Percentiles rank a stretch among this genome's conserved stretches.
phyloP scores from a whole-genome alignment of 768 basidiomycete species.

The Termitomyces bulborhizus region DNA sequence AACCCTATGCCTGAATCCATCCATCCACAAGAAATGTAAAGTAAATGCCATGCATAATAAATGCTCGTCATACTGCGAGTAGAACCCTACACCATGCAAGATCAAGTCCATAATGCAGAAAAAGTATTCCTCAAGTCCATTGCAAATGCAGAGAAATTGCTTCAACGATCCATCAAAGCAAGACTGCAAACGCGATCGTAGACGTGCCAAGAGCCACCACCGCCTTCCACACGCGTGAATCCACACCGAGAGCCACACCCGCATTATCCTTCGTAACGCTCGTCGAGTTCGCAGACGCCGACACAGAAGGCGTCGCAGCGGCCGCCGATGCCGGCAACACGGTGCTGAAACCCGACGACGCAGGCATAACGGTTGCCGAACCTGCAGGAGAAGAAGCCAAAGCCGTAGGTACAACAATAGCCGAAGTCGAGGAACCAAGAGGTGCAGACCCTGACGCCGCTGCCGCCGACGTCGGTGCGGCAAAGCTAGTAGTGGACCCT shows the following conservation, averaged over 20 bases:
- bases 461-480: conserved; percentile 3
- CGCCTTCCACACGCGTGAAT: conserved; percentile 16
- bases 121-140: not conserved
- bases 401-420: not conserved
- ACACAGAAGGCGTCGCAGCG: not conserved
- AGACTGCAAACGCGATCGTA: conserved; percentile 9
- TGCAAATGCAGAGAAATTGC: not conserved
- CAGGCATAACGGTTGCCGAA: not conserved
- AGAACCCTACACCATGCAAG: not conserved
- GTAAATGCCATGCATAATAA: not conserved
- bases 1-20: not conserved
- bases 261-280: conserved; percentile 13
- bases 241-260: conserved; percentile 8
- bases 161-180: conserved; percentile 6
- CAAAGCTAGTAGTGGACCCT: no score
- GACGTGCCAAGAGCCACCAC: conserved; percentile 13
- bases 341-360: not conserved
- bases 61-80: not conserved
- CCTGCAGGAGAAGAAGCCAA: not conserved
- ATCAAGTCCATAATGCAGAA: not conserved
- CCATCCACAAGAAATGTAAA: not conserved
- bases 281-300: conserved; percentile 8
- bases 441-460: not conserved
- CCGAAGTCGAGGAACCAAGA: not conserved
- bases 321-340: not conserved